Evolutionary conservation across 2,329 filamentous ascomycete species (phyloP).

Genomic region (Pyricularia sp.): DNA sequence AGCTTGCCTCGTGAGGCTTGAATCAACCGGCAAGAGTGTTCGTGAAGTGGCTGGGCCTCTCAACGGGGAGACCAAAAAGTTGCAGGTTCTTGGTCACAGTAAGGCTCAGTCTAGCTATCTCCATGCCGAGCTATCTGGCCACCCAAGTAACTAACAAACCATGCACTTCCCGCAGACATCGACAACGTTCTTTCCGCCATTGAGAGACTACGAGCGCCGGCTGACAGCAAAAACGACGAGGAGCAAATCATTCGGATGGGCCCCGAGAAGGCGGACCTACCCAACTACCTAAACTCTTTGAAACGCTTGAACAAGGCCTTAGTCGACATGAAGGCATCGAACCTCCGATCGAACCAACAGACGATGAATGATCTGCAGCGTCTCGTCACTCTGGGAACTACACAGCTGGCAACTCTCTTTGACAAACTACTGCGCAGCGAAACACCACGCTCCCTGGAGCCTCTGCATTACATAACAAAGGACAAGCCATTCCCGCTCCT

Average conservation of each 20-base stretch:
- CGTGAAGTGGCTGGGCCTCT: slow-evolving; percentile 88
- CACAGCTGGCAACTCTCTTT: slow-evolving; percentile 78
- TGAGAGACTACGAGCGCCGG: slow-evolving; percentile 78
- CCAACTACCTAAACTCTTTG: slow-evolving; percentile 79
- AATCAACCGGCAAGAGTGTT: slow-evolving; percentile 82
- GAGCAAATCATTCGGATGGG: slow-evolving; percentile 84
- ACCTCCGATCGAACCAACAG: slow-evolving; percentile 83
- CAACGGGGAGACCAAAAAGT: slow-evolving; percentile 80
- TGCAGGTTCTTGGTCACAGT: slow-evolving; percentile 83
- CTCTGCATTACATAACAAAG: slow-evolving; percentile 88
- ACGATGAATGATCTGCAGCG: slow-evolving; percentile 72
- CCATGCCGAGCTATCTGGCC: background rate
- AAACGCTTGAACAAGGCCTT: slow-evolving; percentile 84
- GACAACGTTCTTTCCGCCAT: slow-evolving; percentile 81
- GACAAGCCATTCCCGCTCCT: slow-evolving; percentile 75
- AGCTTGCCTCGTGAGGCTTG: slow-evolving; percentile 72
- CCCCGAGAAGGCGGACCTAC: slow-evolving; percentile 73
- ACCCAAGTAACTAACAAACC: background rate
- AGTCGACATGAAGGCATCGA: slow-evolving; percentile 76
- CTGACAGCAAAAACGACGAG: slow-evolving; percentile 84
- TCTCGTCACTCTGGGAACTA: slow-evolving; percentile 69
- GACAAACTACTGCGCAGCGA: slow-evolving; percentile 66
- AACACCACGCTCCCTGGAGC: slow-evolving; percentile 73
- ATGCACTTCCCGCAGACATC: slow-evolving; percentile 52
- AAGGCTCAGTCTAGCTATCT: slow-evolving; percentile 15